Evolutionary conservation across 768 basidiomycete species (phyloP), one percentile per base, ranked within the genome.

Genomic region (Rhodotorula babjevae): DNA sequence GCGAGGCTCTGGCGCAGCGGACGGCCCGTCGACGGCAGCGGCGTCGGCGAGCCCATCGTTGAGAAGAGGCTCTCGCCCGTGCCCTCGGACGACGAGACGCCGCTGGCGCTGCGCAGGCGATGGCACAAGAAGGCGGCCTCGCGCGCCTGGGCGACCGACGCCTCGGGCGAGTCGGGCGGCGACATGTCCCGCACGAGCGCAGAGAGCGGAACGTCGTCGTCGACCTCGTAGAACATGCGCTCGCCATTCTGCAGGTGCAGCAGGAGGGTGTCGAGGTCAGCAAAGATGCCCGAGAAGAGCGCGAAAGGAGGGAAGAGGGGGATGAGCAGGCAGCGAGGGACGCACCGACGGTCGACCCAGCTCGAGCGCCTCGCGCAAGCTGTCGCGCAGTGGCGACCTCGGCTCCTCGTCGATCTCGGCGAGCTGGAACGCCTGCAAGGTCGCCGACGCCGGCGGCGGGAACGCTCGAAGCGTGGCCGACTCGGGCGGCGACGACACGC

Each of bases 201-300:
- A 1, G 66, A 23, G 27, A 75, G 67, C 44, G 67, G 56, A 31
- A 75, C 69, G 0, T 49, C 40, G 19, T 8, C 23, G 46, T 67
- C 69, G 56, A 71, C 19, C 4, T 33, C 47, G 7, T 75, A 69
- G 31, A 75, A 66, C 73, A 75, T 75, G 49, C 50, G 65, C 16
- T 71, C 73, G 56, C 73, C 73, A n/a, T 61, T 46, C 73, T 71
- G 53, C 29, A 29, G 9, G 14, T 71, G 53, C 29, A 29, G 9
- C 7, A 4, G n/a, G 25, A 5, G 1, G 11, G 23, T 8, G 56
- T 58, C 53, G 36, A 53, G n/a, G 66, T 33, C 1, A 1, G 11
- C 23, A 58, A 21, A 27, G 25, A 25, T 2, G 11, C 5, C 36
- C 36, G 36, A 4, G 36, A 36, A 4, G 36, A 36, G 36, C 5